A percentile compares a stretch with the other conserved stretches of the same genome.
phyloP scores from a whole-genome alignment of 192 early-diverging fungal genomes.

The Haplosporangium gracile region DNA sequence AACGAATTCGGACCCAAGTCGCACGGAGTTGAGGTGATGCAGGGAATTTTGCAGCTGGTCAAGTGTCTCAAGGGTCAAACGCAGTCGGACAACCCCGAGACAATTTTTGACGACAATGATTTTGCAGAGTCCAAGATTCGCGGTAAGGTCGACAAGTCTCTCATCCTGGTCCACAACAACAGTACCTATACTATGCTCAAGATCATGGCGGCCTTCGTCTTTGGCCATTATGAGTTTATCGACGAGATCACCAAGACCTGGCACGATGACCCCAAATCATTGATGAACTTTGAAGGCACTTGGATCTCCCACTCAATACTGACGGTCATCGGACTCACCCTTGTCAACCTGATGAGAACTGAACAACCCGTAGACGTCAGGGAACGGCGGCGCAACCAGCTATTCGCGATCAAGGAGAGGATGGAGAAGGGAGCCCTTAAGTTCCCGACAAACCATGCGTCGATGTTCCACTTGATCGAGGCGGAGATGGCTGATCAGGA shows the following conservation, averaged over 20 bases:
- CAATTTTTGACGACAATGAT: constrained; percentile 51
- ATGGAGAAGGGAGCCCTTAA: constrained; percentile 31
- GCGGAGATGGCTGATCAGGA: constrained; percentile 52
- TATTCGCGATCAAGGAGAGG: constrained; percentile 24
- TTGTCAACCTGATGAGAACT: constrained; percentile 30
- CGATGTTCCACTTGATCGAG: constrained; percentile 49
- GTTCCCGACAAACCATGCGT: constrained; percentile 50
- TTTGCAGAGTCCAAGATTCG: constrained; percentile 28
- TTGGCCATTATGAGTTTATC: constrained; percentile 36
- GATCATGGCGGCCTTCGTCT: constrained; percentile 44
- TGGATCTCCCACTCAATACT: constrained; percentile 42
- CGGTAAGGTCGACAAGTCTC: constrained; percentile 11
- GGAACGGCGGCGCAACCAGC: not conserved
- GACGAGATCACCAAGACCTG: constrained; percentile 34
- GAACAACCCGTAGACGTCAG: constrained; percentile 23
- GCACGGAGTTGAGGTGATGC: constrained; percentile 47
- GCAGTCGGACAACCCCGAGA: constrained; percentile 33
- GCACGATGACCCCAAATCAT: constrained; percentile 45
- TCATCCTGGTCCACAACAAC: constrained; percentile 44
- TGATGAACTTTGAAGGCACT: constrained; percentile 48
- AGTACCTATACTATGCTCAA: constrained; percentile 45
- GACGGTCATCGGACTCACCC: constrained; percentile 34
- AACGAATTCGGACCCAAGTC: constrained; percentile 51
- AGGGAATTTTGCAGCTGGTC: constrained; percentile 43
- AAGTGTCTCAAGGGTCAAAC: constrained; percentile 47